Conservation (phyloP, 306 rosid species). For the Malus fusca region DNA sequence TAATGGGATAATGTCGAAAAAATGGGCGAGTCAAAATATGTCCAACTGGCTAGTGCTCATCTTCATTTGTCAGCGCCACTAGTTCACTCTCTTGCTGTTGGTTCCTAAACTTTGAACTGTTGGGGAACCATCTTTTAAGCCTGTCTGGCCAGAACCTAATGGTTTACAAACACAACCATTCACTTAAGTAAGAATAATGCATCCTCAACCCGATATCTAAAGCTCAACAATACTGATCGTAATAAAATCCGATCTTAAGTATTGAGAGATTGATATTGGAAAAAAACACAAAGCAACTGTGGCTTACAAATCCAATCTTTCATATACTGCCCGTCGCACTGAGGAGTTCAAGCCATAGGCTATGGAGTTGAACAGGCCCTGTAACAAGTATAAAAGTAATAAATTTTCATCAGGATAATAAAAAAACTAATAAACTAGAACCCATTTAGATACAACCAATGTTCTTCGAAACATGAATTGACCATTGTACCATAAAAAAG, state of each 20-base stretch:
- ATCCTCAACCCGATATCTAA: background rate
- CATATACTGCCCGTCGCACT: constrained; percentile 82
- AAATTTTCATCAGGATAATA: background rate
- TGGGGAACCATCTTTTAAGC: constrained; percentile 66
- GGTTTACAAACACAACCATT: constrained; percentile 7
- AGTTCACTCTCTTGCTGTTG: constrained; percentile 76
- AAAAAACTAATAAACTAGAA: background rate
- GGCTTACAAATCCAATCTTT: constrained; percentile 80
- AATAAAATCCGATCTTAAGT: background rate
- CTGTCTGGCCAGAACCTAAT: constrained; percentile 83
- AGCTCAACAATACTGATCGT: background rate
- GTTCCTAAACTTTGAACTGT: constrained; percentile 52
- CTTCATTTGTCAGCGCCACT: constrained; percentile 46
- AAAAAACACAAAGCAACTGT: background rate
- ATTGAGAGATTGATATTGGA: background rate
- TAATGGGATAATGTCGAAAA: constrained; percentile 9
- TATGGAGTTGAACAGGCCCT: constrained; percentile 97
- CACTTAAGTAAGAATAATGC: background rate
- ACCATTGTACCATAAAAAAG: background rate
- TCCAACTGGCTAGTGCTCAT: constrained; percentile 33
- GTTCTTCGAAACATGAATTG: background rate
- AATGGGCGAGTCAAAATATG: background rate
- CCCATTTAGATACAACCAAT: background rate
- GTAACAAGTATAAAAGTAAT: constrained; percentile 15
- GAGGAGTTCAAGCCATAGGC: constrained; percentile 98